Conservation (phyloP, 495 filamentous ascomycete species). For the Hypomontagnella monticulosa region DNA sequence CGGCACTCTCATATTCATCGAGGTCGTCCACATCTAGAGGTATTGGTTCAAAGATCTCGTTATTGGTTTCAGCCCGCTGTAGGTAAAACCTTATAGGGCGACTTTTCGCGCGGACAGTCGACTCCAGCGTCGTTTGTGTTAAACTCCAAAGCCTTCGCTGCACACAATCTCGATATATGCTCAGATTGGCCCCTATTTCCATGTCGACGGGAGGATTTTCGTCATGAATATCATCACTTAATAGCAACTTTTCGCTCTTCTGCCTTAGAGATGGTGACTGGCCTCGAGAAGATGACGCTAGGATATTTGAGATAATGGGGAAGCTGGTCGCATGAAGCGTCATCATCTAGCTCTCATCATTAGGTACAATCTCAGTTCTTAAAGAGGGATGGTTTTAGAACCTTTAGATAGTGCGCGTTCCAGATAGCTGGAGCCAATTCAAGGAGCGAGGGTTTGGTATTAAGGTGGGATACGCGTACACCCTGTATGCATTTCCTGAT, state of each 20-base stretch:
- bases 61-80: not conserved
- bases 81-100: not conserved
- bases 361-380: conserved; percentile 28
- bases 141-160: conserved; percentile 41
- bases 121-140: conserved; percentile 27
- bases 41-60: not conserved
- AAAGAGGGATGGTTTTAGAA: conserved; percentile 2
- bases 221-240: not conserved
- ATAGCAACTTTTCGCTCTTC: conserved; percentile 26
- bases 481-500: conserved; percentile 41
- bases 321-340: conserved; percentile 33
- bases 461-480: conserved; percentile 29
- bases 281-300: conserved; percentile 29
- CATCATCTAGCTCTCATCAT: conserved; percentile 33
- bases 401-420: conserved; percentile 56
- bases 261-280: conserved; percentile 37
- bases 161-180: conserved; percentile 9
- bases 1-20: conserved; percentile 3
- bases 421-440: conserved; percentile 57
- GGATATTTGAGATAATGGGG: conserved; percentile 36
- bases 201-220: not conserved
- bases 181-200: not conserved
- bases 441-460: conserved; percentile 45
- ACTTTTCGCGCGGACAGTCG: conserved; percentile 26
- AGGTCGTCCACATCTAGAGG: not conserved